Evolutionary conservation across 129 eudicot genomes (phyloP).

Genomic region (Kitagawia praeruptora): DNA sequence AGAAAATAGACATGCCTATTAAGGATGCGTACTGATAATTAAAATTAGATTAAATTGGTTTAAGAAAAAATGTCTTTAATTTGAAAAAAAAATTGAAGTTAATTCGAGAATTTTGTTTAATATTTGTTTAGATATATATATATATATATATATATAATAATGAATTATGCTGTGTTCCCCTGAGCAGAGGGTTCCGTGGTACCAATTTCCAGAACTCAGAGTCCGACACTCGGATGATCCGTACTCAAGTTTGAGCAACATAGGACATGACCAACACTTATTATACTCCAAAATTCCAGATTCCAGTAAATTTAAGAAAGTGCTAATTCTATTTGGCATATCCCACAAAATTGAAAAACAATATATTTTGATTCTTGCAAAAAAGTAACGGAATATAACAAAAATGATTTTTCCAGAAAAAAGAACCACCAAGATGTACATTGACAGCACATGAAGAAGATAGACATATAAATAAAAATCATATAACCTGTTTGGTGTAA

Average conservation of each 20-base stretch:
- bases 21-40: neutral
- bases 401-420: neutral
- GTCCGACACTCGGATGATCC: neutral
- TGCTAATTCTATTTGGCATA: neutral
- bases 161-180: neutral
- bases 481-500: slow-evolving; percentile 80
- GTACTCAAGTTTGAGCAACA: neutral
- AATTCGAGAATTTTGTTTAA: neutral
- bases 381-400: neutral
- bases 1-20: neutral
- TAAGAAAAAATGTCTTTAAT: too few species aligned
- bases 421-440: neutral
- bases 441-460: neutral
- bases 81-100: neutral
- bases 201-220: neutral
- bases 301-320: neutral
- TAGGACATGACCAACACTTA: neutral
- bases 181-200: neutral
- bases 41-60: neutral
- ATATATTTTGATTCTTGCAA: neutral
- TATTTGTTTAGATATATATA: neutral
- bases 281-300: neutral
- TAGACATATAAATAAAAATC: neutral
- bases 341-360: neutral
- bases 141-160: neutral